Base-by-base conservation (phyloP, 2,329 filamentous ascomycete genomes). In the Diaporthe ilicicola region DNA sequence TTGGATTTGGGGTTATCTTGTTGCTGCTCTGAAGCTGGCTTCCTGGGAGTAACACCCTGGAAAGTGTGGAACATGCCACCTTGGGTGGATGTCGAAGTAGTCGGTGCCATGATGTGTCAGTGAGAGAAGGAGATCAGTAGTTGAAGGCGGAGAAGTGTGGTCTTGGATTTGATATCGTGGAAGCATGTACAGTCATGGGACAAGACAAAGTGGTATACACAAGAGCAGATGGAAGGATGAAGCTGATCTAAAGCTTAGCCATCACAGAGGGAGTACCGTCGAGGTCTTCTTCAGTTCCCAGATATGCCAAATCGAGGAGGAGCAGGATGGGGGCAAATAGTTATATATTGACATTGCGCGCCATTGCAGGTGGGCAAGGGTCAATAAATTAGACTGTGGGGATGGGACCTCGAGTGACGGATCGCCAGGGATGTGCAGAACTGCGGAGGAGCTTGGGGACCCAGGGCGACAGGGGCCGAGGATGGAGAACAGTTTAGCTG, bases 41-140 rank as follows among this genome's bases (percentile, higher is more conserved):
- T 88, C 70, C 85, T 80, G 54, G 85, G 85, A 65, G 85, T 86
- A 27, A 88, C 84, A 56, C 86, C 86, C 79, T 87, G 86, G 75
- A 88, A 87, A 74, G 82, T 86, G 74, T 86, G 84, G 75, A 86
- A 86, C 84, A 86, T 86, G 75, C 84, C 84, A 76, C 83, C 85
- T 77, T 85, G 84, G 32, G 84, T 82, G 71, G 85, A 81, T 76
- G 85, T 81, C 19, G 84, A 80, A 74, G 84, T 84, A 67, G 84
- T 81, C 51, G 85, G 86, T 32, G 83, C 82, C 82, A 84, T 83
- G 73, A 53, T 77, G 74, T 73, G 71, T 68, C 71, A 71, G 62
- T 70, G 71, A 69, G 66, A 73, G 27, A 44, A 62, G 56, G 59
- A 61, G 55, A 62, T 69, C 24, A 48, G 64, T 39, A 12, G n/a